Evolutionary conservation across 1,284 basidiomycete species (phyloP).

Genomic region (Xerocomus minutiporus): DNA sequence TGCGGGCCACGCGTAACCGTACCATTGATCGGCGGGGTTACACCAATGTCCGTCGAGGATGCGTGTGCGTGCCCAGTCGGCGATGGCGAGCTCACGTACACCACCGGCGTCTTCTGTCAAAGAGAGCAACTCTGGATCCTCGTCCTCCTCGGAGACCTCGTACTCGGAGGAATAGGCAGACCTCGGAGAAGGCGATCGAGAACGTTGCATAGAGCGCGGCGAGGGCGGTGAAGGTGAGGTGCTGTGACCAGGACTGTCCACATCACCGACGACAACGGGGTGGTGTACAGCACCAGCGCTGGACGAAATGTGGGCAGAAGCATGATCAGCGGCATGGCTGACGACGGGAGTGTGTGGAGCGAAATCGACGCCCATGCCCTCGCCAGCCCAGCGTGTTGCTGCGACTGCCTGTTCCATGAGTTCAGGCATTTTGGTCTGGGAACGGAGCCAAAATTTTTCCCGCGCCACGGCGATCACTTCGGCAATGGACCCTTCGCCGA

Average conservation of each 20-base stretch:
- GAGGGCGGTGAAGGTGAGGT: conserved; percentile 28
- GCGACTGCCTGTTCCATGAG: conserved; percentile 64
- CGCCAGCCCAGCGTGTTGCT: conserved; percentile 47
- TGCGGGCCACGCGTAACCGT: conserved; percentile 39
- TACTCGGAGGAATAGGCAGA: conserved; percentile 33
- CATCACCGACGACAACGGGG: conserved; percentile 6
- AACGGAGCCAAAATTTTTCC: conserved; percentile 67
- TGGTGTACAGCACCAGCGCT: conserved; percentile 3
- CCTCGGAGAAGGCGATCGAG: conserved; percentile 32
- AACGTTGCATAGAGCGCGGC: conserved; percentile 25
- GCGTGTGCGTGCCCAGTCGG: conserved; percentile 67
- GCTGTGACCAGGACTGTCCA: conserved; percentile 19
- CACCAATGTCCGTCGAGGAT: conserved; percentile 73
- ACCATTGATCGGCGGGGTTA: conserved; percentile 66
- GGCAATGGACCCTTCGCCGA: conserved; percentile 62
- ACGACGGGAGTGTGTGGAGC: conserved; percentile 19
- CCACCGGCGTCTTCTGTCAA: conserved; percentile 56
- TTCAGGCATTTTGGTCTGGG: conserved; percentile 58
- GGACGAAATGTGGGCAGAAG: conserved; percentile 9
- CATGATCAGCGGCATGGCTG: conserved; percentile 9
- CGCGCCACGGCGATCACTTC: conserved; percentile 58
- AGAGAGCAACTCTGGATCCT: conserved; percentile 55
- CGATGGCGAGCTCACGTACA: conserved; percentile 60
- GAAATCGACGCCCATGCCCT: conserved; percentile 35
- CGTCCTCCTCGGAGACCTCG: conserved; percentile 56